Base-by-base conservation (phyloP, 768 basidiomycete species). In the Lactarius sp. region DNA sequence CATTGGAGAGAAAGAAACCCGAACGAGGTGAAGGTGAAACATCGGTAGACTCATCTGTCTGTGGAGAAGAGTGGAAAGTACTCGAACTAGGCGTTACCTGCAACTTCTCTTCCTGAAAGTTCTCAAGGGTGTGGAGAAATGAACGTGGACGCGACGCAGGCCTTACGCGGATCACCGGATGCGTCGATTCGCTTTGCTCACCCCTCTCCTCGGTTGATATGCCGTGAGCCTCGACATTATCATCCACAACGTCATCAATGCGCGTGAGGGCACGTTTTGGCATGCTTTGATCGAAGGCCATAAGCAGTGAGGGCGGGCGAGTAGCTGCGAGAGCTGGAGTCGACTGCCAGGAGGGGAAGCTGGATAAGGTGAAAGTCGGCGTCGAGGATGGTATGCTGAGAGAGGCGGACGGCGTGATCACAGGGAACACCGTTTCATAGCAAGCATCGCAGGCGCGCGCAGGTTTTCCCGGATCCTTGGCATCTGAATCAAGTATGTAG, bases 391-490 rank as follows among this genome's bases (percentile, higher is more conserved):
- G 47, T n/a, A 67, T 58, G 56, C 49, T 57, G 3, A 61, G 39
- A 16, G 66, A 68, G 51, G 56, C 71, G 68, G 42, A 59, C 13
- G 61, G 70, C 68, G 33, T 60, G 51, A 87, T 69, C 3, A 88
- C 60, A 0, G 92, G 92, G 68, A 96, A 96, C 18, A 94, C 88
- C 13, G 87, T 82, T 66, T 92, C 89, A 69, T 87, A 96, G 74
- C 94, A 96, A 1, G 87, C 81, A 60, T 91, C 86, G 72, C 94
- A 96, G 7, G 92, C 87, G 3, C 94, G 82, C 1, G 90, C 87
- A 44, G 89, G 79, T 70, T 88, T 84, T 77, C 72, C 75, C 70
- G 52, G 73, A 20, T 79, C 75, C 60, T 83, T 80, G 10, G 77
- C 66, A 31, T 68, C 73, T 18, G 72, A 61, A 63, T 90, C 88